Percentiles rank a stretch among this genome's conserved stretches.
Evolutionary conservation across 2,329 filamentous ascomycete genomes (phyloP).

Genomic region (Didymella exigua): DNA sequence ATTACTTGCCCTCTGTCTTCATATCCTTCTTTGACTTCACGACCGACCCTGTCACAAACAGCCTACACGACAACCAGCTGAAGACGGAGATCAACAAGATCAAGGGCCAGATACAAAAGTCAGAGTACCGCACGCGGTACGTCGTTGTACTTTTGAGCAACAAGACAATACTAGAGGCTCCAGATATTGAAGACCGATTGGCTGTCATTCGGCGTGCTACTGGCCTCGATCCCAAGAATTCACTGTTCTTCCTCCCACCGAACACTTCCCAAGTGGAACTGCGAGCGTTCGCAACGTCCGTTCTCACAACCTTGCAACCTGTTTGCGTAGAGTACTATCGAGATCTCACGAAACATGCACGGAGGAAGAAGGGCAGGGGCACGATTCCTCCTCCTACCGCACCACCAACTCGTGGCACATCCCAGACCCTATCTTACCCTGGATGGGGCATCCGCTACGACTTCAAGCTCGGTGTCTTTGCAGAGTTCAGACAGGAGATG

Average conservation of each 20-base stretch:
- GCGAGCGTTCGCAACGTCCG: slow-evolving; percentile 72
- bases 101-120: slow-evolving; percentile 69
- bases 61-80: slow-evolving; percentile 82
- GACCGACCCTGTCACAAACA: slow-evolving; percentile 73
- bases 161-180: slow-evolving; percentile 62
- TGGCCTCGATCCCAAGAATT: slow-evolving; percentile 78
- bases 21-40: slow-evolving; percentile 81
- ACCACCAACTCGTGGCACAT: slow-evolving; percentile 81
- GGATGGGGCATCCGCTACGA: slow-evolving; percentile 96
- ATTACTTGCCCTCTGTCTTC: slow-evolving; percentile 78
- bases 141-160: slow-evolving; percentile 80
- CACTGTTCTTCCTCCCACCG: slow-evolving; percentile 80
- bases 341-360: slow-evolving; percentile 88
- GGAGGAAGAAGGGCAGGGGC: slow-evolving; percentile 84
- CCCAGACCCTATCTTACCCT: slow-evolving; percentile 79
- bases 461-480: slow-evolving; percentile 88
- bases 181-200: slow-evolving; percentile 75
- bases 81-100: slow-evolving; percentile 84
- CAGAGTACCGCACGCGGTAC: slow-evolving; percentile 78
- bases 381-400: slow-evolving; percentile 79
- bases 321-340: slow-evolving; percentile 87
- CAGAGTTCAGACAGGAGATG: slow-evolving; percentile 92
- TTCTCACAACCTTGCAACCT: slow-evolving; percentile 75
- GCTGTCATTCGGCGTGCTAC: slow-evolving; percentile 79
- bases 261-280: slow-evolving; percentile 74